These are phyloP conservation scores for Tuber microsphaerosporum DNA, from an alignment of 495 filamentous ascomycete species.

Conservation along the genomic window DNA sequence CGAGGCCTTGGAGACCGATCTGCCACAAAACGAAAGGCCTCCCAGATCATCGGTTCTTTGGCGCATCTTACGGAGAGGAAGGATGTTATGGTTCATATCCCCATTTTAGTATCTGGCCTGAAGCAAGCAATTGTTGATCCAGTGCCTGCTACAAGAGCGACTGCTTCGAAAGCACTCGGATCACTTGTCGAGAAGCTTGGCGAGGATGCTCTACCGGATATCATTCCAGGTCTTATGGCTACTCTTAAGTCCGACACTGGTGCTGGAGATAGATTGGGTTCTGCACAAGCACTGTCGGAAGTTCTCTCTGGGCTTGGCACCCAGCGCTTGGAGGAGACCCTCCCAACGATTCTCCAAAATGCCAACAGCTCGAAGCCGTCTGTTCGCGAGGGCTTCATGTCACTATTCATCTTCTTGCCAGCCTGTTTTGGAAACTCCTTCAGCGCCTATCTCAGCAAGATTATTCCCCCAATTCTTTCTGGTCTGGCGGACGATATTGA, in stretches of 20 bases:
- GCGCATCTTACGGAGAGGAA: constrained; percentile 95
- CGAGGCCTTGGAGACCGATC: constrained; percentile 85
- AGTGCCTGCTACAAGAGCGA: constrained; percentile 92
- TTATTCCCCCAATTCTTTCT: constrained; percentile 90
- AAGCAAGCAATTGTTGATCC: constrained; percentile 87
- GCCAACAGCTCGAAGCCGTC: constrained; percentile 82
- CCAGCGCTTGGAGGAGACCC: constrained; percentile 81
- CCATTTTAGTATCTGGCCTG: constrained; percentile 83
- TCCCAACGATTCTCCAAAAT: constrained; percentile 95
- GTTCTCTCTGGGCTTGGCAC: constrained; percentile 93
- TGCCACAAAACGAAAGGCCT: constrained; percentile 86
- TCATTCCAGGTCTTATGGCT: constrained; percentile 94
- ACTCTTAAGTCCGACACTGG: constrained; percentile 96
- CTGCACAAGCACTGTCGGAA: constrained; percentile 92
- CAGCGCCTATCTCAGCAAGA: constrained; percentile 85
- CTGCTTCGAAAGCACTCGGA: constrained; percentile 89
- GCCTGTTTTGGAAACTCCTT: constrained; percentile 99
- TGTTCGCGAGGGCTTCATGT: constrained; percentile 98
- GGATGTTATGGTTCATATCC: constrained; percentile 83
- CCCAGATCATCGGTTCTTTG: constrained; percentile 93
- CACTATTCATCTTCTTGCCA: constrained; percentile 95
- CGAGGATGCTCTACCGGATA: constrained; percentile 91
- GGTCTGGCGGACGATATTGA: constrained; percentile 94
- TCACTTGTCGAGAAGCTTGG: constrained; percentile 95
- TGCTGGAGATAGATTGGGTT: constrained; percentile 88